A percentile compares a stretch with the other conserved stretches of the same genome.
Evolutionary conservation across 2,329 filamentous ascomycete genomes (phyloP).

Genomic region (Alternaria gaisen): DNA sequence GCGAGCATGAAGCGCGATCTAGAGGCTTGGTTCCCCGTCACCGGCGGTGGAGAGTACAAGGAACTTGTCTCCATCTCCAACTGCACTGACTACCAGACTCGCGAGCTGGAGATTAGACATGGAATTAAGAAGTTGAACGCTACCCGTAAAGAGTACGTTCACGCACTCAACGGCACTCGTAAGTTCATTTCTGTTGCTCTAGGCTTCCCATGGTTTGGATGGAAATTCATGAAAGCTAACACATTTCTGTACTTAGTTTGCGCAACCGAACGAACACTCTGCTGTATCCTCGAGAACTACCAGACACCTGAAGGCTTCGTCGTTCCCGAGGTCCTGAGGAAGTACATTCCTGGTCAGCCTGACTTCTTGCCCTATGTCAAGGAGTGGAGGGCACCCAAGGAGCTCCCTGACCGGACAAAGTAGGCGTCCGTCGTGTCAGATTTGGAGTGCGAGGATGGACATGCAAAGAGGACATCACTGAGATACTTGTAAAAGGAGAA

Average conservation of each 20-base stretch:
- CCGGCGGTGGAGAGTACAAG: slow-evolving; percentile 86
- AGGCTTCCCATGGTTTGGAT: neutral
- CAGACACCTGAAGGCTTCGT: slow-evolving; percentile 78
- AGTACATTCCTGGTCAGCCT: slow-evolving; percentile 85
- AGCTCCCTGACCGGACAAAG: slow-evolving; percentile 36
- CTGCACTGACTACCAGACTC: slow-evolving; percentile 96
- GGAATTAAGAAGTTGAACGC: slow-evolving; percentile 80
- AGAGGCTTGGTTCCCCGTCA: slow-evolving; percentile 76
- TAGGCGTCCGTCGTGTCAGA: neutral
- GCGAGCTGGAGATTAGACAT: slow-evolving; percentile 91
- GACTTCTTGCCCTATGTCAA: slow-evolving; percentile 90
- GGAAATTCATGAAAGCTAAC: neutral
- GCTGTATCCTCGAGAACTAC: slow-evolving; percentile 96
- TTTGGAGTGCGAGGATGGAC: neutral
- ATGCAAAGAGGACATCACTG: neutral
- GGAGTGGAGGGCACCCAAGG: slow-evolving; percentile 61
- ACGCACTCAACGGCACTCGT: slow-evolving; percentile 82
- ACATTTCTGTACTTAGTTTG: slow-evolving; percentile 62
- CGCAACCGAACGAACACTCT: slow-evolving; percentile 90
- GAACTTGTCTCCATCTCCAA: slow-evolving; percentile 98
- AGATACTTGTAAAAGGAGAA: neutral
- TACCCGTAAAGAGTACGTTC: slow-evolving; percentile 89
- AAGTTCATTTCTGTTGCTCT: slow-evolving; percentile 16
- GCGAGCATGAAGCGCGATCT: slow-evolving; percentile 91
- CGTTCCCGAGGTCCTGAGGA: slow-evolving; percentile 49